Conservation (phyloP, 306 rosid genomes). For the Sophora flavescens region DNA sequence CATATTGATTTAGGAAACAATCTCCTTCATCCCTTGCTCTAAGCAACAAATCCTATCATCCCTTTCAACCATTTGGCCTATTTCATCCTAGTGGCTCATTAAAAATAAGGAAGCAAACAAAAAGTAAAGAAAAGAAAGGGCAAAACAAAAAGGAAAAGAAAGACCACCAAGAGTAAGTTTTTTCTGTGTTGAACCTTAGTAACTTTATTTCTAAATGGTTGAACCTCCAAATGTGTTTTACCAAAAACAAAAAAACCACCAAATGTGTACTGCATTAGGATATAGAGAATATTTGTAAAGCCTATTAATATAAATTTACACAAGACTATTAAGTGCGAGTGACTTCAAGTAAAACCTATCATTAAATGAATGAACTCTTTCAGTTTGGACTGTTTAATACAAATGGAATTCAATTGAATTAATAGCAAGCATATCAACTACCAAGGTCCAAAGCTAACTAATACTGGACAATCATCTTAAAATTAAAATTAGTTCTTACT, state of each 20-base stretch:
- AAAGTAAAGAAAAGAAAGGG: constrained; percentile 1
- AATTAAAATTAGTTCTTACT: constrained; percentile 48
- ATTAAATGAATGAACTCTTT: constrained; percentile 6
- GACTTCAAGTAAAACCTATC: constrained; percentile 13
- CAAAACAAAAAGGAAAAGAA: background rate
- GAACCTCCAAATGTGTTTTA: background rate
- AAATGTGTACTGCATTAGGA: background rate
- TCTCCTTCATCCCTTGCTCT: background rate
- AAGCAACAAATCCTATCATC: background rate
- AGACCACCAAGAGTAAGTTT: background rate
- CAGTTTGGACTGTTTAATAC: background rate
- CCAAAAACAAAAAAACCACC: too few species aligned
- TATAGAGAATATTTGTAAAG: background rate
- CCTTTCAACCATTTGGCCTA: constrained; percentile 1
- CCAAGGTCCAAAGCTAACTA: constrained; percentile 7
- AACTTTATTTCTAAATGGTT: background rate
- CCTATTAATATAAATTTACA: background rate
- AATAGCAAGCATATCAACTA: constrained; percentile 27
- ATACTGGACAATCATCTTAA: constrained; percentile 18
- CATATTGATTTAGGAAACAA: constrained; percentile 7
- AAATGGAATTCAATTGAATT: background rate
- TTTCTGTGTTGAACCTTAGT: background rate
- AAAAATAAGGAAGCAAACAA: constrained; percentile 6
- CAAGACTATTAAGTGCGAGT: background rate
- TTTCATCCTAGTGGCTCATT: background rate